Percentiles rank a stretch among this genome's conserved stretches.
These are phyloP conservation scores for Sclerotinia glacialis DNA, from an alignment of 2,329 filamentous ascomycete species.

Conservation along the genomic window DNA sequence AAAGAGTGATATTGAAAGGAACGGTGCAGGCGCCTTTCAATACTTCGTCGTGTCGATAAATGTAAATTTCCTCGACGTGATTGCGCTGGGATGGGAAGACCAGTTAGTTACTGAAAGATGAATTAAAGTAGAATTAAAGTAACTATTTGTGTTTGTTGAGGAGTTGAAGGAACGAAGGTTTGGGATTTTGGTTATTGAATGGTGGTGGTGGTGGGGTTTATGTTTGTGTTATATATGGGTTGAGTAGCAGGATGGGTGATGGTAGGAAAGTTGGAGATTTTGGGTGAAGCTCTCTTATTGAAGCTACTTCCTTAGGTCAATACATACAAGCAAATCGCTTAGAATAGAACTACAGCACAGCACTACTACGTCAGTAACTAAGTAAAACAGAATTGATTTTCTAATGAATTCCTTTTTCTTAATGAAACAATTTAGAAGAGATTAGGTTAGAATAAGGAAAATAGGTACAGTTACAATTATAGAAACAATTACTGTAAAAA, in stretches of 20 bases:
- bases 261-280: conserved; percentile 1
- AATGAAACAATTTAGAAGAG: too few species aligned
- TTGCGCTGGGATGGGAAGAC: conserved; percentile 26
- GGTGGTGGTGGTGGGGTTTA: neutral
- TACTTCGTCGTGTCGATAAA: conserved; percentile 22
- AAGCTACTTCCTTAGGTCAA: neutral
- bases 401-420: neutral
- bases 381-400: too few species aligned
- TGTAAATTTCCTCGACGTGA: neutral
- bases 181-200: neutral
- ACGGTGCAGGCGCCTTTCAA: conserved; percentile 41
- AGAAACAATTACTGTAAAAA: too few species aligned
- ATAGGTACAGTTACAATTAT: too few species aligned
- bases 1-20: conserved; percentile 31
- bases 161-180: conserved; percentile 16
- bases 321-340: neutral
- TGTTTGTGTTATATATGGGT: neutral
- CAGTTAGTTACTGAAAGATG: conserved; percentile 27
- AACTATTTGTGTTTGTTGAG: neutral
- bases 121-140: conserved; percentile 16
- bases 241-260: neutral
- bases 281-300: neutral
- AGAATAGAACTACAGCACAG: neutral
- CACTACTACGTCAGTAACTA: too few species aligned
- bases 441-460: neutral